phyloP scores from a whole-genome alignment of 2,329 filamentous ascomycete species.

The Microsporum canis region DNA sequence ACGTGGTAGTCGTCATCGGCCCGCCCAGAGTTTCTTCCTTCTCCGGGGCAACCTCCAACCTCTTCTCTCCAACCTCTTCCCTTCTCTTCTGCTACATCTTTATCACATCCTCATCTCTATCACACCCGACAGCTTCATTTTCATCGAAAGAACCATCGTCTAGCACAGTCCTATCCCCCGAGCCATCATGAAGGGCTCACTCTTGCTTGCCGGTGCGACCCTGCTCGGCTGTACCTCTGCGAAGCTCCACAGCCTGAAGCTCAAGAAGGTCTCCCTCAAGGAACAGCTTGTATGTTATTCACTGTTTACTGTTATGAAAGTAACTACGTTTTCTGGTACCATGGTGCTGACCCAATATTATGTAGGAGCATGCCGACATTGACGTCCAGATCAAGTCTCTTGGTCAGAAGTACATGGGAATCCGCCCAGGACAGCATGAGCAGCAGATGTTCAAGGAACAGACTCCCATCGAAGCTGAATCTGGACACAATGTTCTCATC shows the following conservation, averaged over 20 bases:
- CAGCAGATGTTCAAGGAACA: slow-evolving; percentile 72
- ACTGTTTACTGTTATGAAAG: neutral
- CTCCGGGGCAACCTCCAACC: neutral
- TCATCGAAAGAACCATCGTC: neutral
- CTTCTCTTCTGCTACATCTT: neutral
- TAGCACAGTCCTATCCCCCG: neutral
- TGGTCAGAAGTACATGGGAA: slow-evolving; percentile 92
- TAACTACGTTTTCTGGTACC: neutral
- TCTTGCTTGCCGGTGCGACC: slow-evolving; percentile 65
- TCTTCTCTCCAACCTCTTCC: neutral
- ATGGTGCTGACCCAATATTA: neutral
- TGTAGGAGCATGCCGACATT: slow-evolving; percentile 63
- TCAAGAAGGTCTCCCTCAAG: slow-evolving; percentile 86
- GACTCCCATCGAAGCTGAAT: slow-evolving; percentile 49
- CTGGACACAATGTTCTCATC: slow-evolving; percentile 70
- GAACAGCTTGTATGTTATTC: slow-evolving; percentile 73
- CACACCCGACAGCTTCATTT: neutral
- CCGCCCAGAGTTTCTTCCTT: neutral
- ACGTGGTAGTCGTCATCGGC: slow-evolving; percentile 1
- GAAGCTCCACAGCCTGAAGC: slow-evolving; percentile 88
- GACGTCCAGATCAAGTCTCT: slow-evolving; percentile 70
- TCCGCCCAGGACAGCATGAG: slow-evolving; percentile 56
- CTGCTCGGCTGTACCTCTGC: slow-evolving; percentile 75
- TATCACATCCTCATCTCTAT: neutral
- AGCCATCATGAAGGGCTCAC: slow-evolving; percentile 66